Conservation (phyloP, 768 basidiomycete genomes). For the Pholiota molesta region DNA sequence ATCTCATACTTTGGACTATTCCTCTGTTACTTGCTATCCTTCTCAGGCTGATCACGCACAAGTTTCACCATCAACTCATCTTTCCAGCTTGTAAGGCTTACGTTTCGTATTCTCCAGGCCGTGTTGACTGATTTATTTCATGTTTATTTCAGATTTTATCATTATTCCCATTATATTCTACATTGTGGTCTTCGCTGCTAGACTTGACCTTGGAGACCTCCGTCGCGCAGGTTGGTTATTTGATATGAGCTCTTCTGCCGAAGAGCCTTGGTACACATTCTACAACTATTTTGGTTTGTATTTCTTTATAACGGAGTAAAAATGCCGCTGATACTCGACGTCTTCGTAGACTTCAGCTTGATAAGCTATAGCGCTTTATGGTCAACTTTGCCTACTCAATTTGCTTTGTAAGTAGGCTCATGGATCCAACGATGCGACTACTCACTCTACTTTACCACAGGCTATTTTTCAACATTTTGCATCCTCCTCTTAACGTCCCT, state of each 20-base stretch:
- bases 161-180: slow-evolving; percentile 86
- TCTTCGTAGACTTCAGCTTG: slow-evolving; percentile 21
- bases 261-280: slow-evolving; percentile 79
- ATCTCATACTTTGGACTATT: slow-evolving; percentile 76
- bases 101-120: background rate
- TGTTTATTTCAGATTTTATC: slow-evolving; percentile 62
- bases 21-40: slow-evolving; percentile 78
- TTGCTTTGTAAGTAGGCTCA: slow-evolving; percentile 62
- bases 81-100: slow-evolving; percentile 78
- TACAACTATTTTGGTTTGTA: slow-evolving; percentile 77
- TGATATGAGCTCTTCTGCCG: slow-evolving; percentile 50
- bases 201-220: slow-evolving; percentile 60
- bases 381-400: slow-evolving; percentile 89
- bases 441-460: slow-evolving; percentile 32
- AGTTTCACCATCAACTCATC: slow-evolving; percentile 84
- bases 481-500: slow-evolving; percentile 88
- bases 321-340: slow-evolving; percentile 54
- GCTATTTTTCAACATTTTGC: slow-evolving; percentile 82
- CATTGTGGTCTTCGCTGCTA: slow-evolving; percentile 64
- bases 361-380: slow-evolving; percentile 71
- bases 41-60: slow-evolving; percentile 78
- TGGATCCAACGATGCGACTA: background rate
- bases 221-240: slow-evolving; percentile 85
- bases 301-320: slow-evolving; percentile 5
- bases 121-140: background rate